Percentiles rank a stretch among this genome's conserved stretches.
Conservation (phyloP, 139 green algal species). For the Picochlorum sp. region DNA sequence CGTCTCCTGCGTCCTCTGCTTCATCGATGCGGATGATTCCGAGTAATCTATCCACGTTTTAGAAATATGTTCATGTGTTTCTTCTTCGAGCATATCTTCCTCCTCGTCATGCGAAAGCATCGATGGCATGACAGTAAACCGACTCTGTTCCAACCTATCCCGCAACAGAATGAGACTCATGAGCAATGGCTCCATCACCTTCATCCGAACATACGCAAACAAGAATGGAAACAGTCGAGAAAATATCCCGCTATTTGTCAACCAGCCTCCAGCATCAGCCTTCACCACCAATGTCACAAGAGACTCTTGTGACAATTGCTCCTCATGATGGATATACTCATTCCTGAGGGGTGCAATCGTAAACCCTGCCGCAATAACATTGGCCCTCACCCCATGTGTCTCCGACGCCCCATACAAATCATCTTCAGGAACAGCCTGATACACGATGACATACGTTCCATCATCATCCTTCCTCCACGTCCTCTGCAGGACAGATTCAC, state of each 20-base stretch:
- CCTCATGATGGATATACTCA: slow-evolving; percentile 15
- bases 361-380: slow-evolving; percentile 35
- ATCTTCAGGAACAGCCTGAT: slow-evolving; percentile 16
- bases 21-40: not conserved
- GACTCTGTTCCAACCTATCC: slow-evolving; percentile 29
- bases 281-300: slow-evolving; percentile 46
- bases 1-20: not conserved
- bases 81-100: not conserved
- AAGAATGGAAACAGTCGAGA: not conserved
- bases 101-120: slow-evolving; percentile 6
- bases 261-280: slow-evolving; percentile 33
- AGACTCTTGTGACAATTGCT: slow-evolving; percentile 25
- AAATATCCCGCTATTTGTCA: slow-evolving; percentile 7
- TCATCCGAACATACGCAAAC: not conserved
- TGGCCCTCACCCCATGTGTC: not conserved
- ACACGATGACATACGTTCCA: slow-evolving; percentile 44
- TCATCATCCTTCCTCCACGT: slow-evolving; percentile 40
- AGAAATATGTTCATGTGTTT: not conserved
- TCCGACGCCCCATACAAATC: not conserved
- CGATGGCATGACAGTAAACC: slow-evolving; percentile 29
- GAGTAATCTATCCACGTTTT: not conserved
- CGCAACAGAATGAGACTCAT: slow-evolving; percentile 26
- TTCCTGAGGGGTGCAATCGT: slow-evolving; percentile 39
- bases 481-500: slow-evolving; percentile 31
- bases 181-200: slow-evolving; percentile 29